Evolutionary conservation across 768 basidiomycete species (phyloP).

Genomic region (Rhodocollybia butyracea): DNA sequence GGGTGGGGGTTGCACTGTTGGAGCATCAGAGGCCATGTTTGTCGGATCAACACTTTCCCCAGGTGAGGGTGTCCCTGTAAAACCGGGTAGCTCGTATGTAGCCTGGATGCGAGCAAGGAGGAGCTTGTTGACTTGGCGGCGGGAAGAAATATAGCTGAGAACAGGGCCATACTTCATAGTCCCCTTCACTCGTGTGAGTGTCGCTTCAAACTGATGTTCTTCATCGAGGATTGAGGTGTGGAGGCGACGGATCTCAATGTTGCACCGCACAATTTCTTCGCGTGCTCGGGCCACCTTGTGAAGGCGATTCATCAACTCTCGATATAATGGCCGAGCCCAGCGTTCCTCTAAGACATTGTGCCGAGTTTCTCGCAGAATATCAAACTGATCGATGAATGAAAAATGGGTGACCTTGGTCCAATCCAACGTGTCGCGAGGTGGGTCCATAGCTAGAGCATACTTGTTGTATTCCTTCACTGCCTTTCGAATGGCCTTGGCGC

Average conservation of each 20-base stretch:
- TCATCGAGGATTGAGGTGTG: conserved; percentile 23
- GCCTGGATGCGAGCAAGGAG: background rate
- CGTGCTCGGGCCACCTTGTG: conserved; percentile 23
- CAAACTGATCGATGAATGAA: conserved; percentile 25
- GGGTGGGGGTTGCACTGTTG: too few relatives aligned
- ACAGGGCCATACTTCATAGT: background rate
- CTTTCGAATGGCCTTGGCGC: conserved; percentile 26
- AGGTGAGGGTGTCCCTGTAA: background rate
- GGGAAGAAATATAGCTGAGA: background rate
- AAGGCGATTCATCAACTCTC: conserved; percentile 22
- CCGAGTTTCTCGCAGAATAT: conserved; percentile 25
- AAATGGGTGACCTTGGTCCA: conserved; percentile 18
- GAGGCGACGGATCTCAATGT: conserved; percentile 29
- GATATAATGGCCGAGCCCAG: conserved; percentile 23
- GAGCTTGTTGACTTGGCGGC: background rate
- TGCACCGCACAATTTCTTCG: conserved; percentile 27
- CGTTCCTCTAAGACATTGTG: conserved; percentile 21
- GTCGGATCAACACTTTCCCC: background rate
- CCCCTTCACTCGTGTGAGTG: background rate
- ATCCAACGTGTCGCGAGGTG: conserved; percentile 14
- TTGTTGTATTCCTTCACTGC: conserved; percentile 29
- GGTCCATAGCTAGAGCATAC: conserved; percentile 16
- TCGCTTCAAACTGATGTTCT: background rate
- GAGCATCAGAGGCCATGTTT: background rate
- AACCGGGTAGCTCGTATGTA: background rate